Evolutionary conservation across 1,284 basidiomycete genomes (phyloP).

Genomic region (Veloboletus limbatus): DNA sequence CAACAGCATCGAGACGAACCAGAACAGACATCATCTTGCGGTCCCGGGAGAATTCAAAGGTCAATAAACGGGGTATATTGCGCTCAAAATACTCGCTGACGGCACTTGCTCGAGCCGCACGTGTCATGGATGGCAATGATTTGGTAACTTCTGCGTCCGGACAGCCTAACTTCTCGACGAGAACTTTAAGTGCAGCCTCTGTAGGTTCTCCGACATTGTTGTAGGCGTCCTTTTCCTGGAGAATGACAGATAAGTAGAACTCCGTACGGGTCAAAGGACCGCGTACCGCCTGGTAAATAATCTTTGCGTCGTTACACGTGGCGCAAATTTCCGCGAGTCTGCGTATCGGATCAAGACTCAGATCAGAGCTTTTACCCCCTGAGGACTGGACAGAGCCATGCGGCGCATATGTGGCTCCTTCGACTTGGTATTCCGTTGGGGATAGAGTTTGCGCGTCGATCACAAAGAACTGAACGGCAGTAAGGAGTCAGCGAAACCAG

Average conservation of each 20-base stretch:
- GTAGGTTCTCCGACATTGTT: slow-evolving; percentile 94
- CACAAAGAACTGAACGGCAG: slow-evolving; percentile 62
- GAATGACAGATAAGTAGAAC: slow-evolving; percentile 11
- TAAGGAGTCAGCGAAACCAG: slow-evolving; percentile 11
- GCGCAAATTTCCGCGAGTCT: slow-evolving; percentile 86
- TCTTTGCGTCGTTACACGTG: slow-evolving; percentile 91
- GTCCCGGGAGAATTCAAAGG: slow-evolving; percentile 97
- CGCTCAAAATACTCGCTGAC: slow-evolving; percentile 83
- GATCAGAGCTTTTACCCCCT: slow-evolving; percentile 59
- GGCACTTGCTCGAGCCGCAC: slow-evolving; percentile 69
- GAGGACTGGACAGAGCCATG: slow-evolving; percentile 67
- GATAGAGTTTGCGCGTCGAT: slow-evolving; percentile 54
- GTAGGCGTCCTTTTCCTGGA: slow-evolving; percentile 77
- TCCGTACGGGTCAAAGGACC: not conserved
- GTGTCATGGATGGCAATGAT: slow-evolving; percentile 57
- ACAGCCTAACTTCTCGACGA: slow-evolving; percentile 87
- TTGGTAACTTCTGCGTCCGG: slow-evolving; percentile 51
- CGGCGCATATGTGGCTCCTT: slow-evolving; percentile 89
- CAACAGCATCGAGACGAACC: slow-evolving; percentile 57
- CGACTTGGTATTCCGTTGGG: slow-evolving; percentile 74
- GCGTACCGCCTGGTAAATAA: slow-evolving; percentile 78
- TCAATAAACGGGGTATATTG: slow-evolving; percentile 76
- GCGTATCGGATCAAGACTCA: slow-evolving; percentile 71
- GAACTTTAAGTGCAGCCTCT: slow-evolving; percentile 90
- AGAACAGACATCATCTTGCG: slow-evolving; percentile 99